These are phyloP conservation scores for Arthromyces matolae DNA, from an alignment of 768 basidiomycete genomes.

Conservation along the genomic window DNA sequence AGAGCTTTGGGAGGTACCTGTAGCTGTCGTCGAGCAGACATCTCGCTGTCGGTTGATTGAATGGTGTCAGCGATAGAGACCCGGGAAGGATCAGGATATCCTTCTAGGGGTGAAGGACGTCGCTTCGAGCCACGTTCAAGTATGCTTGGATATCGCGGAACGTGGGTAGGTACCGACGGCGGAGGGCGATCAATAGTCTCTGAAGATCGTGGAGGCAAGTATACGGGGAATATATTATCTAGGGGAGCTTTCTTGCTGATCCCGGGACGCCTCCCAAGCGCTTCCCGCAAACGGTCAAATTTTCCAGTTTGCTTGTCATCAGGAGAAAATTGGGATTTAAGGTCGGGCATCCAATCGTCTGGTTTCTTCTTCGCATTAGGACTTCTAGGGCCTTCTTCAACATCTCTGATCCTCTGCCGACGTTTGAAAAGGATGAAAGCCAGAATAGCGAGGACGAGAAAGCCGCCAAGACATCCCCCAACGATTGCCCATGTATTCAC, in stretches of 20 bases:
- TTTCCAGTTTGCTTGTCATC: conserved; percentile 13
- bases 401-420: conserved; percentile 23
- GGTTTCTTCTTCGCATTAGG: conserved; percentile 12
- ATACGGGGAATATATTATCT: conserved; percentile 15
- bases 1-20: conserved; percentile 22
- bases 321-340: conserved; percentile 22
- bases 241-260: conserved; percentile 11
- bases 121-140: conserved; percentile 29
- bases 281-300: conserved; percentile 16
- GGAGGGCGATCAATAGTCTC: conserved; percentile 26
- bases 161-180: conserved; percentile 24
- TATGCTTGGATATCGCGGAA: conserved; percentile 33
- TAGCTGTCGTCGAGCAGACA: conserved; percentile 9
- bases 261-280: conserved; percentile 15
- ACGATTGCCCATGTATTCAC: conserved; percentile 20
- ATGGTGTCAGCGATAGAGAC: conserved; percentile 11
- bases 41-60: conserved; percentile 7
- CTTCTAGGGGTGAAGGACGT: conserved; percentile 18
- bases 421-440: conserved; percentile 20
- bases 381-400: conserved; percentile 20
- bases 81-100: conserved; percentile 13
- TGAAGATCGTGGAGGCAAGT: conserved; percentile 20
- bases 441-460: conserved; percentile 15
- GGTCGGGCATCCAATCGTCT: conserved; percentile 28
- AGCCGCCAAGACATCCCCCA: conserved; percentile 18